Evolutionary conservation across 768 basidiomycete genomes (phyloP).

Genomic region (Boletales sp.): DNA sequence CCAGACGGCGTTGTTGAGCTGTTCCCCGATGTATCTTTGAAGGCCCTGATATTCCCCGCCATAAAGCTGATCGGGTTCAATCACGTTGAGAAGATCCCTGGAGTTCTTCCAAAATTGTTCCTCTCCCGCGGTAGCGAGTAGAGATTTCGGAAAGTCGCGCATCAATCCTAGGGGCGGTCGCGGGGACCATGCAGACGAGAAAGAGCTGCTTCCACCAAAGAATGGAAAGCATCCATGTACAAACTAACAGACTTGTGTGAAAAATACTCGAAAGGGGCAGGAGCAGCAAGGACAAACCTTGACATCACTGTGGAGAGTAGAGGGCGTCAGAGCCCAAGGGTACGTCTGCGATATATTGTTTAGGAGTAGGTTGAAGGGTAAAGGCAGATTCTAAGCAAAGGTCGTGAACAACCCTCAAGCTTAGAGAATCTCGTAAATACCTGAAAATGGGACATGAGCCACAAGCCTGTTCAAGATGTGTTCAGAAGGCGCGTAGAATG

Average conservation of each 20-base stretch:
- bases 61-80: neutral
- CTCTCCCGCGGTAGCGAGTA: neutral
- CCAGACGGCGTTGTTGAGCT: neutral
- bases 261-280: neutral
- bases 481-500: neutral
- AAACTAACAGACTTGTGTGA: slow-evolving; percentile 1
- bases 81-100: slow-evolving; percentile 4
- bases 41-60: slow-evolving; percentile 4
- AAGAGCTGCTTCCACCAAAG: slow-evolving; percentile 16
- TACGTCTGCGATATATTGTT: slow-evolving; percentile 1
- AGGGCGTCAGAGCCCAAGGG: slow-evolving; percentile 5
- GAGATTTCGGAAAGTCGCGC: slow-evolving; percentile 12
- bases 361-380: slow-evolving; percentile 6
- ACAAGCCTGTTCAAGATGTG: neutral
- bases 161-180: slow-evolving; percentile 5
- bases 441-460: slow-evolving; percentile 12
- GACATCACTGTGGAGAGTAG: slow-evolving; percentile 1
- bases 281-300: neutral
- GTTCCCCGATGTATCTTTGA: slow-evolving; percentile 1
- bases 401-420: neutral
- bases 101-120: slow-evolving; percentile 3
- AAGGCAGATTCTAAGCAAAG: slow-evolving; percentile 1
- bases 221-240: slow-evolving; percentile 12
- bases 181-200: slow-evolving; percentile 19
- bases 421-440: neutral